A percentile compares a stretch with the other conserved stretches of the same genome.
Evolutionary conservation across 805 yeast species (phyloP).

Genomic region (Wickerhamomyces alni): DNA sequence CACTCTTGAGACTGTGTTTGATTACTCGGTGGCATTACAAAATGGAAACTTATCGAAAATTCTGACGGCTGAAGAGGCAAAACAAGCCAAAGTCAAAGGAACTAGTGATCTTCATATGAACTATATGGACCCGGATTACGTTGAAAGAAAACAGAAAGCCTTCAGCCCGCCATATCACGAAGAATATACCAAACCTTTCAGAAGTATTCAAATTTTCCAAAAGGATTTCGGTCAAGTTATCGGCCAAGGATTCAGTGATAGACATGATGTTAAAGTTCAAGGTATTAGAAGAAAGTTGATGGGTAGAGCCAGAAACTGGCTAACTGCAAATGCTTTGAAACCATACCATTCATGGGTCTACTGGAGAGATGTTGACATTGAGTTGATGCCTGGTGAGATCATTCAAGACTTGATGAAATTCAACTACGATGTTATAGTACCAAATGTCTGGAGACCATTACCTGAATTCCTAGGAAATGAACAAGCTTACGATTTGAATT

Average conservation of each 20-base stretch:
- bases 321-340: constrained; percentile 63
- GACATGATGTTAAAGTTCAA: constrained; percentile 82
- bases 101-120: constrained; percentile 57
- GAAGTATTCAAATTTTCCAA: constrained; percentile 73
- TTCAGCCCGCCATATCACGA: constrained; percentile 63
- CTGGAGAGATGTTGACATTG: constrained; percentile 87
- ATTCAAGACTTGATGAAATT: constrained; percentile 67
- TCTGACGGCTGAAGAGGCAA: constrained; percentile 36
- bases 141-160: constrained; percentile 49
- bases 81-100: constrained; percentile 36
- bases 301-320: constrained; percentile 88
- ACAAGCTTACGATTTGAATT: constrained; percentile 93
- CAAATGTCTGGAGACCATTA: constrained; percentile 95
- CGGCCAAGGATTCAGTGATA: constrained; percentile 79
- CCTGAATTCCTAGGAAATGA: constrained; percentile 87
- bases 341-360: constrained; percentile 89
- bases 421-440: constrained; percentile 67
- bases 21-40: constrained; percentile 62
- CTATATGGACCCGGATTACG: constrained; percentile 64
- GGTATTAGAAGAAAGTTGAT: constrained; percentile 77
- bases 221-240: constrained; percentile 80
- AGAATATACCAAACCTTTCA: constrained; percentile 61
- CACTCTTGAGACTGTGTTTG: constrained; percentile 59
- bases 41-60: constrained; percentile 55
- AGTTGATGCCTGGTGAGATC: constrained; percentile 72